Base-by-base conservation (phyloP, 257 asterid genomes). In the Solanum tacnaense region DNA sequence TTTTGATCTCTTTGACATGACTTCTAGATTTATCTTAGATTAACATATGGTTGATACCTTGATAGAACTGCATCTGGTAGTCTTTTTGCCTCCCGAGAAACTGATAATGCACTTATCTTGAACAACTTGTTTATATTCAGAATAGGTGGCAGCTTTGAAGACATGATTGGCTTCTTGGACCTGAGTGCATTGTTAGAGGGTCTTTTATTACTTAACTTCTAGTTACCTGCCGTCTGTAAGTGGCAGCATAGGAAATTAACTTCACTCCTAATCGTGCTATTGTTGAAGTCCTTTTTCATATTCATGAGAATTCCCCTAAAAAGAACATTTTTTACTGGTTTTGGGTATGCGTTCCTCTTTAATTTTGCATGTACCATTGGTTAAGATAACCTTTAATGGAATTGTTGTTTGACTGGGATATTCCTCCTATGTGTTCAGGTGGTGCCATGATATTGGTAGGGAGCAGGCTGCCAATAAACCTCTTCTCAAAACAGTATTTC, bases 381-480 rank as follows among this genome's bases (percentile, higher is more conserved):
- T 25, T 85, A 65, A 65, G 78, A 12, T n/a, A 65, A 36, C 36
- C 56, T 38, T 36, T 9, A 15, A 85, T 36, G 27, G 18, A 25
- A n/a, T 38, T 16, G 29, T 27, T 81, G 25, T 82, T 72, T 76
- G 67, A 85, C 56, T 84, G 79, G 32, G 25, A 27, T 70, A 58
- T 62, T 39, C 32, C 58, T 70, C 21, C 46, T 41, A 39, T 81
- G 29, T 38, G 23, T 76, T 82, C 86, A 90, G 92, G 87, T 90
- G 92, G 92, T 89, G 92, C 83, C 92, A 90, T 62, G 92, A 90
- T 72, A 87, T 90, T 85, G 92, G 92, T 7, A 84, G 91, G 38
- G 92, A 90, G 87, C 89, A 88, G 38, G 91, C 91, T 83, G 90
- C 91, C 21, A 89, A 89, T 86, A 90, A 38, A 74, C 92, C 91